Percentiles rank a stretch among this genome's conserved stretches.
Conservation (phyloP, 306 rosid genomes). For the Rosa lucieae region DNA sequence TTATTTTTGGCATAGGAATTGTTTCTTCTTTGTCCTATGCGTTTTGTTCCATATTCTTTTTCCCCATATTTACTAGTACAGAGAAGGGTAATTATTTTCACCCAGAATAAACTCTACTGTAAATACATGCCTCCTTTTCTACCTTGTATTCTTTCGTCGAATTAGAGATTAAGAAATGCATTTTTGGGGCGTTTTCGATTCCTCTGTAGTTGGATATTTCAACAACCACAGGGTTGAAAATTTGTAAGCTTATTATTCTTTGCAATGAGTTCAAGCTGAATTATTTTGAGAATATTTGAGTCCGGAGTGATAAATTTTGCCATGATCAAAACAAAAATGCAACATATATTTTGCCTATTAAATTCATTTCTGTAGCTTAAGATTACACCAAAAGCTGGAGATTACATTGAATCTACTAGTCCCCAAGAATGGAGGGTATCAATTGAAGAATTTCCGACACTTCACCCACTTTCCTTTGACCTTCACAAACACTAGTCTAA, state of each 20-base stretch:
- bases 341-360: too few relatives aligned
- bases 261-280: too few relatives aligned
- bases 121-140: conserved; percentile 15
- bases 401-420: too few relatives aligned
- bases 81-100: conserved; percentile 29
- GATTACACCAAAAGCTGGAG: too few relatives aligned
- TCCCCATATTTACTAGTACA: conserved; percentile 9
- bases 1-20: conserved; percentile 56
- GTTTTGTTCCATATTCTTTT: conserved; percentile 17
- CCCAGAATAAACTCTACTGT: conserved; percentile 25
- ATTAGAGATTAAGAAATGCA: not conserved
- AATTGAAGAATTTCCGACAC: too few relatives aligned
- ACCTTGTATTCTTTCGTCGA: conserved; percentile 18
- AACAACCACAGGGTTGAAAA: not conserved
- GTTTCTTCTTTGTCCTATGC: conserved; percentile 1
- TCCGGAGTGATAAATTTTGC: too few relatives aligned
- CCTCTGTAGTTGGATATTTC: not conserved
- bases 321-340: too few relatives aligned
- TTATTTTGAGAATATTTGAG: too few relatives aligned
- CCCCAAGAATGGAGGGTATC: too few relatives aligned
- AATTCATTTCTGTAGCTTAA: too few relatives aligned
- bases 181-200: conserved; percentile 6
- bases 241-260: not conserved
- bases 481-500: too few relatives aligned
- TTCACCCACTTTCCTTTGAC: too few relatives aligned